A percentile compares a stretch with the other conserved stretches of the same genome.
Evolutionary conservation across 192 early-diverging fungal genomes (phyloP).

Genomic region (Phlyctochytrium bullatum): DNA sequence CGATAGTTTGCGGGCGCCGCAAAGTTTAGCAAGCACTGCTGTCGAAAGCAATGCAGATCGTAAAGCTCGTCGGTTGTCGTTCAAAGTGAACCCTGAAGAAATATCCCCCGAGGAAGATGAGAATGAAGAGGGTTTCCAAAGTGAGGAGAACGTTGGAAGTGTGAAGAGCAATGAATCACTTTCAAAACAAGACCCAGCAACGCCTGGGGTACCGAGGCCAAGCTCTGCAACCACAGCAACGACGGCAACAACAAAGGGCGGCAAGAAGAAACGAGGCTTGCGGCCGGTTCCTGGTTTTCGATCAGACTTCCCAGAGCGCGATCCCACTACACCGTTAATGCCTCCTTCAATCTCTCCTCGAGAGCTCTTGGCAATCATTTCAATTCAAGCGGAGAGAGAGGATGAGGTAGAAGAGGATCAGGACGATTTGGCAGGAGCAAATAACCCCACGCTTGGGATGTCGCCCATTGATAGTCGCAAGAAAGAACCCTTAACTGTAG

Average conservation of each 20-base stretch:
- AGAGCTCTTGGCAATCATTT: conserved; percentile 3
- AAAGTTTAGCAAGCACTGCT: too few relatives aligned
- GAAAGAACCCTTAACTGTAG: background rate
- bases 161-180: background rate
- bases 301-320: background rate
- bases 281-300: background rate
- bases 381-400: conserved; percentile 14
- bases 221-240: background rate
- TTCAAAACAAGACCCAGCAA: too few relatives aligned
- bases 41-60: too few relatives aligned
- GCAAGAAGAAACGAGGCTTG: background rate
- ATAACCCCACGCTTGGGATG: background rate
- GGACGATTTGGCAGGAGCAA: background rate
- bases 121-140: background rate
- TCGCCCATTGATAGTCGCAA: background rate
- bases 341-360: background rate
- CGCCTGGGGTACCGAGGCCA: background rate
- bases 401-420: conserved; percentile 14
- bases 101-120: background rate
- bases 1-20: background rate
- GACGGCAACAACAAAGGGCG: background rate
- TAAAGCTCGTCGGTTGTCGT: too few relatives aligned
- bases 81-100: background rate
- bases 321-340: background rate
- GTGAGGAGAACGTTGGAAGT: background rate